Conservation (phyloP, 2,329 filamentous ascomycete genomes). For the Aspergillus fumigatiaffinis region DNA sequence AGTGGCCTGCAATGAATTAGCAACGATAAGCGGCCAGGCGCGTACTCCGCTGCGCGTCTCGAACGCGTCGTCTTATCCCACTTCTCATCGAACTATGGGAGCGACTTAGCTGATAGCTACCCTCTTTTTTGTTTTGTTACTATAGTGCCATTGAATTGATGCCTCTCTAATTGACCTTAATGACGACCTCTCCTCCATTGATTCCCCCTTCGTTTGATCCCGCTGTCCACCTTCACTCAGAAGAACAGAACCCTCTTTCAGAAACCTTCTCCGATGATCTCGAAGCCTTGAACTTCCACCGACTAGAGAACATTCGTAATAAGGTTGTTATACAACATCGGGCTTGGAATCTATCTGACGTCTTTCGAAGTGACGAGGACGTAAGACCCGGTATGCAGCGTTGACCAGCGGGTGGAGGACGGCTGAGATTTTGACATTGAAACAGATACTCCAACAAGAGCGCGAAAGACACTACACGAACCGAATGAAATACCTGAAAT, state of each 20-base stretch:
- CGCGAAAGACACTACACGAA: constrained; percentile 11
- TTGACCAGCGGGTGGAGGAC: neutral
- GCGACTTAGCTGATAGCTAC: neutral
- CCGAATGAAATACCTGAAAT: constrained; percentile 10
- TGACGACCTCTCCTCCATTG: constrained; percentile 32
- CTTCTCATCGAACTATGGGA: neutral
- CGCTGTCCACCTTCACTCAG: constrained; percentile 47
- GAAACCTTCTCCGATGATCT: constrained; percentile 38
- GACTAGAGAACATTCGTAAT: constrained; percentile 31
- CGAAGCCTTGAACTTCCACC: constrained; percentile 35
- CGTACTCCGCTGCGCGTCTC: neutral
- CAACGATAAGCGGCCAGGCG: neutral
- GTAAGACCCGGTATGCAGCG: constrained; percentile 29
- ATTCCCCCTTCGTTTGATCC: constrained; percentile 50
- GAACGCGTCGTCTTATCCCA: neutral
- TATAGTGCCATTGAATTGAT: constrained; percentile 6
- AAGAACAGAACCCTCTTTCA: constrained; percentile 31
- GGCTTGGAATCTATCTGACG: constrained; percentile 40
- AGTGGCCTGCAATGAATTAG: neutral
- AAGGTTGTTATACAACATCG: constrained; percentile 42
- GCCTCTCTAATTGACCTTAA: constrained; percentile 21
- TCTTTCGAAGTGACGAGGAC: constrained; percentile 42
- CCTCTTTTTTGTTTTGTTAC: neutral
- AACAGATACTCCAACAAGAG: constrained; percentile 38
- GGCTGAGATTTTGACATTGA: constrained; percentile 2